A percentile compares a stretch with the other conserved stretches of the same genome.
Conservation (phyloP, 2,329 filamentous ascomycete genomes). For the Apiospora marii region DNA sequence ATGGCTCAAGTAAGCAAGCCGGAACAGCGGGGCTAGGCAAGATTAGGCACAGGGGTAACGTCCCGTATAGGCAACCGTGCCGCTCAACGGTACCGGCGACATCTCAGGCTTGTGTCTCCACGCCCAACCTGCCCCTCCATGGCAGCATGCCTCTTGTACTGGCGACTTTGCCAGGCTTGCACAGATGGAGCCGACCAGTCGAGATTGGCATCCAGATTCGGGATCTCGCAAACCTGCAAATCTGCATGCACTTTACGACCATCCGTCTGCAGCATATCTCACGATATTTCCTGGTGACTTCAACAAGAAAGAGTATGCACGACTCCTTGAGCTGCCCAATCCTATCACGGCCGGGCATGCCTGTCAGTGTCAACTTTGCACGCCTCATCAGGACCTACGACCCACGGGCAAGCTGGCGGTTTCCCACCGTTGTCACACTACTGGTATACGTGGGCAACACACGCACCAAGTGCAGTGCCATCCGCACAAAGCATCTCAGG, state of each 20-base stretch:
- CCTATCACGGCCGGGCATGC: background rate
- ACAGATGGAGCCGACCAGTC: background rate
- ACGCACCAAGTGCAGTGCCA: background rate
- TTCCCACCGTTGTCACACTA: background rate
- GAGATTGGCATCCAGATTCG: conserved; percentile 9
- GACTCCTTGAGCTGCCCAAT: background rate
- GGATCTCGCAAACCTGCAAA: background rate
- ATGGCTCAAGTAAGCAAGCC: conserved; percentile 4
- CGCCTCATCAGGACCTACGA: background rate
- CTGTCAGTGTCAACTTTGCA: background rate
- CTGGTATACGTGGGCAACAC: background rate
- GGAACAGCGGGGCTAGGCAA: background rate
- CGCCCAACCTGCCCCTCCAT: conserved; percentile 6
- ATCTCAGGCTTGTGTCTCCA: background rate
- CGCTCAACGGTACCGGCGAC: conserved; percentile 5
- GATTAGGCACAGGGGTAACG: conserved; percentile 18
- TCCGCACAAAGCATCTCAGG: background rate
- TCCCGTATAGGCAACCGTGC: conserved; percentile 19
- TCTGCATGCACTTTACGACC: conserved; percentile 5
- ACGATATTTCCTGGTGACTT: background rate
- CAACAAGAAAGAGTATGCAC: background rate
- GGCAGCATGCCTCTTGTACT: background rate
- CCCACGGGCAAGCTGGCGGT: background rate
- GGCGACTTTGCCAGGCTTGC: background rate
- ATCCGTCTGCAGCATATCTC: background rate